Evolutionary conservation across 192 early-diverging fungal genomes (phyloP), one percentile per base, ranked within the genome.

Genomic region (Backusella sp.): DNA sequence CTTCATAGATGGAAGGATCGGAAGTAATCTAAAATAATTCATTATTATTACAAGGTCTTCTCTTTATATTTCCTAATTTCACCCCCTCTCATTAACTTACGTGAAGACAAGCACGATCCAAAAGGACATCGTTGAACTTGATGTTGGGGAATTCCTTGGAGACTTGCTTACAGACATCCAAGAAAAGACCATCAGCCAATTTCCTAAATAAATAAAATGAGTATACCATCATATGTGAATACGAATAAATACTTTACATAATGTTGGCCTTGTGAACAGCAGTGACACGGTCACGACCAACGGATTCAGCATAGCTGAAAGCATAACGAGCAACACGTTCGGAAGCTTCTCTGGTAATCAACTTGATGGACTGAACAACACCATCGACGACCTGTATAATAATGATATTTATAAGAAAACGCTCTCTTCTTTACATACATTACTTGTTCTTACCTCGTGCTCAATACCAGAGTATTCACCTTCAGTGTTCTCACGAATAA

Each of bases 401-500:
- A 21, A 53, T 23, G 11, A 14, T 12, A 82, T 90, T 72, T 19
- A 67, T 67, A 6, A 77, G 52, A 26, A n/a, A 4, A 35, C 14
- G 21, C 28, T n/a, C 59, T 32, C 23, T 36, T 77, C 6, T 9
- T 23, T 56, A n/a, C n/a, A n/a, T 6, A 42, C 1, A 19, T 75
- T 21, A 28, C 26, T 28, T 56, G 4, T 62, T 28, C 53, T 73
- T 79, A 89, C 88, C 77, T 89, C 90, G 86, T 98, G 96, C 87
- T 99, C 97, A 80, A 99, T 98, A 46, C 98, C 98, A 81, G 95
- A 97, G 90, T 99, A 99, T 87, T 99, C 98, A 77, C 98, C 98
- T 87, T 99, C 98, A 23, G 98, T 99, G 92, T 99, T 99, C 85
- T 99, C 98, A 83, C 98, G 95, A 84, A 99, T 99, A 77, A 99